A percentile compares a stretch with the other conserved stretches of the same genome.
phyloP scores from a whole-genome alignment of 257 asterid species.

The Lycium barbarum region DNA sequence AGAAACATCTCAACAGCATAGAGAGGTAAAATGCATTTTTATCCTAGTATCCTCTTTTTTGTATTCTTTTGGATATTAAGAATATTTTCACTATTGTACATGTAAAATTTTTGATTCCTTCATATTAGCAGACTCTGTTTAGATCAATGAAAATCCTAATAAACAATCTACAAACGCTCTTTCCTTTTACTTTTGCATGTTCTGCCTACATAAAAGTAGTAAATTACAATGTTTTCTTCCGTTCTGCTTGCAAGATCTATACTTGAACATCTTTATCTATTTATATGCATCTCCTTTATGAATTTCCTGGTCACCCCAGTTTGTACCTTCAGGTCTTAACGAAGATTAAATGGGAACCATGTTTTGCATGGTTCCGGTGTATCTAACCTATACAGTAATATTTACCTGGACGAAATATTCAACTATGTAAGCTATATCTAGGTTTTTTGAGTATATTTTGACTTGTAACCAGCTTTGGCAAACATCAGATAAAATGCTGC shows the following conservation, averaged over 20 bases:
- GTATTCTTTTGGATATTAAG: constrained; percentile 32
- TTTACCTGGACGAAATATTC: neutral
- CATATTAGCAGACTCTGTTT: constrained; percentile 1
- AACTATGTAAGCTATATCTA: too few relatives aligned
- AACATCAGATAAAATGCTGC: neutral
- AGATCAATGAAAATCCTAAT: constrained; percentile 28
- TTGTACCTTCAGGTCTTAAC: neutral
- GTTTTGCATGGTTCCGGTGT: too few relatives aligned
- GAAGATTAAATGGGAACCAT: neutral
- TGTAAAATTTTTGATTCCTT: constrained; percentile 9
- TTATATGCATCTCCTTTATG: neutral
- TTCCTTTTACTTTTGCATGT: neutral
- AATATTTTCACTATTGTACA: constrained; percentile 33
- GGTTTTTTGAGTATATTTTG: too few relatives aligned
- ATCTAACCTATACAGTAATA: too few relatives aligned
- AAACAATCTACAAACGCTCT: neutral
- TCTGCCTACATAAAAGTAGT: neutral
- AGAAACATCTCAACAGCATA: constrained; percentile 26
- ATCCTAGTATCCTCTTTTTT: constrained; percentile 2
- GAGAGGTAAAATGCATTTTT: constrained; percentile 28
- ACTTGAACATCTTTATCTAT: neutral
- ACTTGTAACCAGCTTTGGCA: neutral
- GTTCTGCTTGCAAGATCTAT: neutral
- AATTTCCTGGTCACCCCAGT: neutral
- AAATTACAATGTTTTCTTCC: neutral